phyloP scores from a whole-genome alignment of 2,329 filamentous ascomycete species.

The Aureobasidium pullulans region DNA sequence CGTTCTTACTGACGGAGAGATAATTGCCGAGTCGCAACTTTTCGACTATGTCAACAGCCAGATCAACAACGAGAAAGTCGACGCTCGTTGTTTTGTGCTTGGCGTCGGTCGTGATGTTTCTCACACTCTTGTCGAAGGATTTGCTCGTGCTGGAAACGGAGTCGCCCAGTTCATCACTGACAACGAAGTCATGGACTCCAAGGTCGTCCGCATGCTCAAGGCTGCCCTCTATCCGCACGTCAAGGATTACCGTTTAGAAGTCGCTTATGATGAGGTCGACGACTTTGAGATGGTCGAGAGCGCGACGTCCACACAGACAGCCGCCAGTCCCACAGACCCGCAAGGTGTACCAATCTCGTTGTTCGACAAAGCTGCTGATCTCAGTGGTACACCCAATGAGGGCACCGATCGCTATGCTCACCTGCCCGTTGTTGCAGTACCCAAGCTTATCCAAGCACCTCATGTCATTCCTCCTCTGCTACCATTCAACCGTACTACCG shows the following conservation, averaged over 20 bases:
- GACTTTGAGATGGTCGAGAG: slow-evolving; percentile 59
- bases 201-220: slow-evolving; percentile 68
- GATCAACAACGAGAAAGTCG: slow-evolving; percentile 32
- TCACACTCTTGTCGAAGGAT: slow-evolving; percentile 50
- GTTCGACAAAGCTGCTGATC: slow-evolving; percentile 46
- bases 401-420: slow-evolving; percentile 37
- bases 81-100: slow-evolving; percentile 49
- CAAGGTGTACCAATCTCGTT: slow-evolving; percentile 47
- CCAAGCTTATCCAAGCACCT: slow-evolving; percentile 58
- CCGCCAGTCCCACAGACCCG: not conserved
- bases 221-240: slow-evolving; percentile 61
- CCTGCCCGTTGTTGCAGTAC: slow-evolving; percentile 46
- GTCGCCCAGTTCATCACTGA: slow-evolving; percentile 54
- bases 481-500: slow-evolving; percentile 56
- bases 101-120: slow-evolving; percentile 51
- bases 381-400: slow-evolving; percentile 30
- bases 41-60: slow-evolving; percentile 43
- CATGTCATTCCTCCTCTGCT: slow-evolving; percentile 57
- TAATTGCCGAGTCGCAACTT: slow-evolving; percentile 42
- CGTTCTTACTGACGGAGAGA: slow-evolving; percentile 50
- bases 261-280: slow-evolving; percentile 48
- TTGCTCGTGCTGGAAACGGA: slow-evolving; percentile 52
- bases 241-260: slow-evolving; percentile 54
- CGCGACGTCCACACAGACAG: not conserved
- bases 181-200: slow-evolving; percentile 59